phyloP scores from a whole-genome alignment of 257 asterid species.

The Datura wrightii region DNA sequence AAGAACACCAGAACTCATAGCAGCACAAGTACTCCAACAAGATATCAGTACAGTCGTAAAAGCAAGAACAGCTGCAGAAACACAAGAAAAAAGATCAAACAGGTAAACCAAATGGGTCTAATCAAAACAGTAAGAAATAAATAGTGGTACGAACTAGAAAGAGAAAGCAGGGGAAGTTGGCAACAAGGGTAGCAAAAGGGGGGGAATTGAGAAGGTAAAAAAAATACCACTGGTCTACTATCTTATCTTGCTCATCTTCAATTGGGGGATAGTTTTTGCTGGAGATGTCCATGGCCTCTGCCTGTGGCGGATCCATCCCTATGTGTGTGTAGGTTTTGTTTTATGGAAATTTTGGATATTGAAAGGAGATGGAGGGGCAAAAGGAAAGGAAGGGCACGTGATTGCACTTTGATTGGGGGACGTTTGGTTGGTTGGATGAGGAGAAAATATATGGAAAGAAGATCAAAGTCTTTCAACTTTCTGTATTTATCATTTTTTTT shows the following conservation, averaged over 20 bases:
- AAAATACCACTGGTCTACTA: conserved; percentile 55
- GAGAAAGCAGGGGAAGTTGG: neutral
- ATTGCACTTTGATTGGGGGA: conserved; percentile 16
- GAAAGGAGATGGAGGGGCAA: neutral
- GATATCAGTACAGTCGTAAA: conserved; percentile 60
- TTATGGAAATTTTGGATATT: neutral
- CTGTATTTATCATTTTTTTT: neutral
- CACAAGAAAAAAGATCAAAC: conserved; percentile 15
- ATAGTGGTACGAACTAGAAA: neutral
- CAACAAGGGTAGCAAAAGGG: neutral
- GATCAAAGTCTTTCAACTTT: conserved; percentile 26
- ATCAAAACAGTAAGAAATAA: neutral
- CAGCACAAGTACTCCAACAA: conserved; percentile 62
- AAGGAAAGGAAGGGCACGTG: conserved; percentile 14
- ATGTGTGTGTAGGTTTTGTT: neutral
- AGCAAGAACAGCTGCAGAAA: conserved; percentile 69
- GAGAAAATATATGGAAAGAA: neutral
- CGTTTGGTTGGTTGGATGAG: conserved; percentile 19
- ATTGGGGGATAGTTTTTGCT: conserved; percentile 46
- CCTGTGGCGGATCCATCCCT: conserved; percentile 67
- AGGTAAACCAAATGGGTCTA: neutral
- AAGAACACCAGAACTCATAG: conserved; percentile 47
- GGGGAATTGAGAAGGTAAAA: neutral
- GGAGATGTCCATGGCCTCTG: conserved; percentile 52
- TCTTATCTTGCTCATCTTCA: conserved; percentile 63